A percentile compares a stretch with the other conserved stretches of the same genome.
Conservation (phyloP, 805 yeast species). For the Hanseniaspora thailandica region DNA sequence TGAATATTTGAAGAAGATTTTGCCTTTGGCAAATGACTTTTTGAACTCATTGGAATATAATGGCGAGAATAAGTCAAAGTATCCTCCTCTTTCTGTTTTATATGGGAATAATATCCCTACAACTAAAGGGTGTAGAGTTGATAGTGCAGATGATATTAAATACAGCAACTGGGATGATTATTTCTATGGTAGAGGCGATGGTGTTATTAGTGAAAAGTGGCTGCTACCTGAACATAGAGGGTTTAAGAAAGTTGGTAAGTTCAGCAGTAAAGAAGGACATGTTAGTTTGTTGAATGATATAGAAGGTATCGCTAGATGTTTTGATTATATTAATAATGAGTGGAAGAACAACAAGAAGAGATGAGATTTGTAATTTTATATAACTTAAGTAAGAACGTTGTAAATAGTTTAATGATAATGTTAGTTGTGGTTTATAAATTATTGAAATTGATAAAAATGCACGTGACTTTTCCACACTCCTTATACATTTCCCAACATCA, state of each 20-base stretch:
- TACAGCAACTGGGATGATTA: constrained; percentile 66
- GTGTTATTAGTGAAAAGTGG: constrained; percentile 77
- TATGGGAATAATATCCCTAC: constrained; percentile 79
- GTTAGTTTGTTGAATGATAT: constrained; percentile 68
- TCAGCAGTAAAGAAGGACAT: constrained; percentile 60
- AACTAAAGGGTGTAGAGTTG: constrained; percentile 65
- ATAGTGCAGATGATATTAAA: constrained; percentile 47
- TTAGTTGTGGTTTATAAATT: background rate
- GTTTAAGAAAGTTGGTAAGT: constrained; percentile 58
- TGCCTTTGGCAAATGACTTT: constrained; percentile 48
- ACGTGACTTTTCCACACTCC: background rate
- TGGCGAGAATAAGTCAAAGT: constrained; percentile 33
- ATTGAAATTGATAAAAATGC: background rate
- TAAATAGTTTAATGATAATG: background rate
- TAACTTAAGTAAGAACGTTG: background rate
- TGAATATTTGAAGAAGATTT: constrained; percentile 50
- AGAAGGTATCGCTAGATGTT: constrained; percentile 58
- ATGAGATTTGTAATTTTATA: background rate
- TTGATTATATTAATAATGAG: constrained; percentile 44
- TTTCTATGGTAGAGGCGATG: constrained; percentile 84
- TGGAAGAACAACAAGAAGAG: background rate
- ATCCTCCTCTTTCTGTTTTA: constrained; percentile 77
- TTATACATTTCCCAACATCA: background rate
- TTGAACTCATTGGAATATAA: constrained; percentile 45
- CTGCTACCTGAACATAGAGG: constrained; percentile 68